Conservation (phyloP, 1,284 basidiomycete species). For the Ceratobasidium sp. region DNA sequence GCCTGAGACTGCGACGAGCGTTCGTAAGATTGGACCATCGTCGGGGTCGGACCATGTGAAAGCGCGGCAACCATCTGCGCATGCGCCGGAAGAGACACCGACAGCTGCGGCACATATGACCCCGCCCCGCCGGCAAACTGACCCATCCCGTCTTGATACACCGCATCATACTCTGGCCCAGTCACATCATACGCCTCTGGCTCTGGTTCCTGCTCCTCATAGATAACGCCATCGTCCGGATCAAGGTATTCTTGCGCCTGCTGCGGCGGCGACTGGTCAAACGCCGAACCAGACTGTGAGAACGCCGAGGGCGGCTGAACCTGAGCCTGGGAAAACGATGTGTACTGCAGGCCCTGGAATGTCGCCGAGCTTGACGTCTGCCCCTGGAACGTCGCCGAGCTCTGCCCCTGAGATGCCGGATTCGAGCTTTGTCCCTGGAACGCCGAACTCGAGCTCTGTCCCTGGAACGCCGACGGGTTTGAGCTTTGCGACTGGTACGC, state of each 20-base stretch:
- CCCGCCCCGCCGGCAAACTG: not conserved
- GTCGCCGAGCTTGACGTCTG: not conserved
- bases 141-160: constrained; percentile 1
- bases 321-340: constrained; percentile 11
- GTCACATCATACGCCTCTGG: not conserved
- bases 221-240: constrained; percentile 1
- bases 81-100: not conserved
- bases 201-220: constrained; percentile 9
- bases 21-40: not conserved
- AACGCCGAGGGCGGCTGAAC: not conserved
- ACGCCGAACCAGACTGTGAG: not conserved
- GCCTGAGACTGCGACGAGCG: not conserved
- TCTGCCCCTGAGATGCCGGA: not conserved
- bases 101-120: not conserved
- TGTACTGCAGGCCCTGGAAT: not conserved
- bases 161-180: not conserved
- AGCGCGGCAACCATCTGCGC: constrained; percentile 4
- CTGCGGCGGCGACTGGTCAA: constrained; percentile 5
- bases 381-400: not conserved
- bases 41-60: not conserved
- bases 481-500: too few species aligned
- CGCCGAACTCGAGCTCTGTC: too few species aligned
- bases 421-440: too few species aligned
- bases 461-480: too few species aligned
- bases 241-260: not conserved